Base-by-base conservation (phyloP, 768 basidiomycete species). In the Pleurotus citrinopileatus region DNA sequence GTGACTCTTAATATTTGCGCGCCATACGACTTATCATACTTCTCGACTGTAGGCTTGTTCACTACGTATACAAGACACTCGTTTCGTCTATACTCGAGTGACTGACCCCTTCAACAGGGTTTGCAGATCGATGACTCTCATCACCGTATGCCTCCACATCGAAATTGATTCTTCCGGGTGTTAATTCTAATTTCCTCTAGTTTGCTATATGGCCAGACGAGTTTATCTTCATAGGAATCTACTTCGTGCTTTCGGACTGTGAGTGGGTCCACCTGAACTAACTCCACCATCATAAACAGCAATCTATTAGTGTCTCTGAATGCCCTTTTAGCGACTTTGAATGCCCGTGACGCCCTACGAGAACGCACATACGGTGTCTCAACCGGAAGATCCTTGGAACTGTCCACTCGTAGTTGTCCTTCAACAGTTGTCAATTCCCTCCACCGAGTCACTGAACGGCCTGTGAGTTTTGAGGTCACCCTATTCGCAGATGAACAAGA, bases 221-320 rank as follows among this genome's bases (percentile, higher is more conserved):
- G 27, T 74, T 74, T 58, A 67, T 73, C 13, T 77, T 74, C 62
- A 66, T 77, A 46, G 74, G 65, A 4, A 71, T 79, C 45, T 78
- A 77, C 57, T 71, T 78, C 53, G 67, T 66, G 34, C 67, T 79
- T 10, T 74, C 73, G 59, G 79, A 80, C 61, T 48, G 79, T 78
- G 25, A 59, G 72, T 58, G 17, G 25, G 19, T 17, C 19, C 7
- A 20, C 43, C 44, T 8, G 20, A 7, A 5, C 17, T n/a, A 45
- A 32, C 22, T 25, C 42, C 12, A 20, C 29, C 28, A 4, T 17
- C 3, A 7, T 42, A 12, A 9, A 15, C 23, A 32, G 15, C 12
- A 15, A 9, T n/a, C 20, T 6, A 15, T 38, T 34, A 76, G 72
- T 76, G 27, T 74, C 74, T 55, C 60, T 64, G 2, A 76, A 76